A percentile compares a stretch with the other conserved stretches of the same genome.
These are phyloP conservation scores for Phytophthora vignae DNA, from an alignment of 352 stramenopile genomes.

Conservation along the genomic window DNA sequence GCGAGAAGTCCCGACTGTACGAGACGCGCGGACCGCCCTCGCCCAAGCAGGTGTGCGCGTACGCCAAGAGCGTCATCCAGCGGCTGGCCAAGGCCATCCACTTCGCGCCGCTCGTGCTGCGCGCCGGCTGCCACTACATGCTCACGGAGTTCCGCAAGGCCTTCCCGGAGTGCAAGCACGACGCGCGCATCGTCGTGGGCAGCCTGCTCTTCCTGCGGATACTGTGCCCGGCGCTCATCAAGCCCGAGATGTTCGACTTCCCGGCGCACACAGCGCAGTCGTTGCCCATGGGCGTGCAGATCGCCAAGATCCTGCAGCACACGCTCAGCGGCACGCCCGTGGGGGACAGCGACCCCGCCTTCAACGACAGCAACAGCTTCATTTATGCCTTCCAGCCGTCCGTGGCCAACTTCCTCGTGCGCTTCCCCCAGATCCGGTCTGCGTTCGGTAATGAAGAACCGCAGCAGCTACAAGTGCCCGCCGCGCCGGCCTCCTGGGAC, in stretches of 20 bases:
- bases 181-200: slow-evolving; percentile 77
- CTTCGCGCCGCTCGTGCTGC: slow-evolving; percentile 76
- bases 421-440: slow-evolving; percentile 64
- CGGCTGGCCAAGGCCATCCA: slow-evolving; percentile 77
- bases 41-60: slow-evolving; percentile 54
- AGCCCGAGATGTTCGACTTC: slow-evolving; percentile 86
- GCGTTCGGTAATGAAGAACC: slow-evolving; percentile 36
- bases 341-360: slow-evolving; percentile 55
- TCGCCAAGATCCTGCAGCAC: slow-evolving; percentile 85
- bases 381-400: slow-evolving; percentile 70
- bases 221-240: slow-evolving; percentile 80
- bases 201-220: slow-evolving; percentile 81
- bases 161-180: slow-evolving; percentile 70
- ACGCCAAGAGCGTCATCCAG: slow-evolving; percentile 71
- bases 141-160: slow-evolving; percentile 72
- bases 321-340: slow-evolving; percentile 70
- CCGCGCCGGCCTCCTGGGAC: slow-evolving; percentile 33
- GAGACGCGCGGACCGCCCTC: slow-evolving; percentile 30
- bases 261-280: slow-evolving; percentile 59
- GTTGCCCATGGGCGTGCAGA: slow-evolving; percentile 66
- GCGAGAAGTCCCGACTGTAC: slow-evolving; percentile 68
- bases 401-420: slow-evolving; percentile 65
- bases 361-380: slow-evolving; percentile 64
- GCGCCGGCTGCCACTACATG: slow-evolving; percentile 76
- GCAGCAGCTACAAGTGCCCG: slow-evolving; percentile 29